Conservation (phyloP, 768 basidiomycete genomes). For the Amanita pseudoporphyria region DNA sequence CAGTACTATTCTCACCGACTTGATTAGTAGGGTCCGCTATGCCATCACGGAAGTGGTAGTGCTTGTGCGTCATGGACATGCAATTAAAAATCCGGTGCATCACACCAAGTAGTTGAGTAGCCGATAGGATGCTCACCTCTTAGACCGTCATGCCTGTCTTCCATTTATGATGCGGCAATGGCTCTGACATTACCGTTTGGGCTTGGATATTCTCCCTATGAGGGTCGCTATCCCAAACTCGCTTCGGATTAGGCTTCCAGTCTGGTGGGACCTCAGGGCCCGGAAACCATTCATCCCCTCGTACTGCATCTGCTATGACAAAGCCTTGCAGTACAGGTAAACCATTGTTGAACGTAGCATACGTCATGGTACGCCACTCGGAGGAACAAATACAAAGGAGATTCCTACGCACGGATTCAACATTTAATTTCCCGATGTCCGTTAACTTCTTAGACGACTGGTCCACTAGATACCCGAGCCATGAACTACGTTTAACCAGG, state of each 20-base stretch:
- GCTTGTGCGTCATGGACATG: too few species aligned
- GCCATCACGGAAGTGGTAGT: too few species aligned
- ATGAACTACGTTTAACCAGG: conserved; percentile 9
- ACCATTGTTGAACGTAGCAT: conserved; percentile 62
- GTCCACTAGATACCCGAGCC: conserved; percentile 30
- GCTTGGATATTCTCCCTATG: conserved; percentile 38
- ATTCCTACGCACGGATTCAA: background rate
- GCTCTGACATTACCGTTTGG: conserved; percentile 12
- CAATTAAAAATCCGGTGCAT: too few species aligned
- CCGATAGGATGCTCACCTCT: conserved; percentile 43
- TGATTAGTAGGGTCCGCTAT: too few species aligned
- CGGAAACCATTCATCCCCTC: conserved; percentile 71
- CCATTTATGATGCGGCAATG: conserved; percentile 39
- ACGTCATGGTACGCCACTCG: conserved; percentile 25
- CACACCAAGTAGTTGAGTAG: too few species aligned
- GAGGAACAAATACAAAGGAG: conserved; percentile 11
- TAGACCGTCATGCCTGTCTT: conserved; percentile 54
- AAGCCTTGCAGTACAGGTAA: conserved; percentile 69
- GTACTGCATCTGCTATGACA: conserved; percentile 35
- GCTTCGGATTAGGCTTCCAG: conserved; percentile 78
- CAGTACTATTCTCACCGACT: too few species aligned
- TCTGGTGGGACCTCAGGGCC: conserved; percentile 72
- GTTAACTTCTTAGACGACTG: too few species aligned
- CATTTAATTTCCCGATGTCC: conserved; percentile 11
- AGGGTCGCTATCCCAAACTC: conserved; percentile 52